Conservation (phyloP, 2,329 filamentous ascomycete species). For the Huntiella decipiens region DNA sequence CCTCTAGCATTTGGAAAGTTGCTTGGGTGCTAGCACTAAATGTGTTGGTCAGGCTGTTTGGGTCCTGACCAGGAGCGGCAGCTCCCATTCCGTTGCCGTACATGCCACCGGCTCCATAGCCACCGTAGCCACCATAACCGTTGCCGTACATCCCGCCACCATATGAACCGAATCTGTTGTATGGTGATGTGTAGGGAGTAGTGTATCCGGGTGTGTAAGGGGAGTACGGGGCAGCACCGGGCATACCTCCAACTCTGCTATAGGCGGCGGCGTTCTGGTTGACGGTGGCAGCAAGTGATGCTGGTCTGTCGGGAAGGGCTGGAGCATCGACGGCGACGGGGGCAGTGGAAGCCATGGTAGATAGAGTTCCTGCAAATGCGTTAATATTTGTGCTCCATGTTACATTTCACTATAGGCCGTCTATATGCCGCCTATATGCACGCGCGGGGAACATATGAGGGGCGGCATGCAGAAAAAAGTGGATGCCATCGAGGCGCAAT, state of each 20-base stretch:
- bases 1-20: conserved; percentile 96
- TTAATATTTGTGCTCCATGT: conserved; percentile 11
- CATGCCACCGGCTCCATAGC: conserved; percentile 25
- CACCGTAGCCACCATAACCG: conserved; percentile 13
- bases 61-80: conserved; percentile 51
- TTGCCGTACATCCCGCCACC: conserved; percentile 24
- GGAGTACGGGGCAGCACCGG: conserved; percentile 27
- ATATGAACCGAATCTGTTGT: conserved; percentile 28
- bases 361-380: conserved; percentile 7
- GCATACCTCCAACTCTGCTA: conserved; percentile 31
- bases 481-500: conserved; percentile 25
- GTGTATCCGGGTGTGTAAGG: conserved; percentile 19
- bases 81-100: conserved; percentile 26
- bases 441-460: conserved; percentile 20
- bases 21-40: conserved; percentile 91
- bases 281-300: conserved; percentile 57
- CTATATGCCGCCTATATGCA: conserved; percentile 12
- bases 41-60: conserved; percentile 82
- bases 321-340: conserved; percentile 29
- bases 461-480: conserved; percentile 19
- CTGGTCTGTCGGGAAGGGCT: conserved; percentile 61
- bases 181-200: conserved; percentile 23
- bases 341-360: conserved; percentile 23
- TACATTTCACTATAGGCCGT: background rate
- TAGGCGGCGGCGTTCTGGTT: conserved; percentile 81